Conservation (phyloP, 31 red algal species). For the Asparagopsis taxiformis region DNA sequence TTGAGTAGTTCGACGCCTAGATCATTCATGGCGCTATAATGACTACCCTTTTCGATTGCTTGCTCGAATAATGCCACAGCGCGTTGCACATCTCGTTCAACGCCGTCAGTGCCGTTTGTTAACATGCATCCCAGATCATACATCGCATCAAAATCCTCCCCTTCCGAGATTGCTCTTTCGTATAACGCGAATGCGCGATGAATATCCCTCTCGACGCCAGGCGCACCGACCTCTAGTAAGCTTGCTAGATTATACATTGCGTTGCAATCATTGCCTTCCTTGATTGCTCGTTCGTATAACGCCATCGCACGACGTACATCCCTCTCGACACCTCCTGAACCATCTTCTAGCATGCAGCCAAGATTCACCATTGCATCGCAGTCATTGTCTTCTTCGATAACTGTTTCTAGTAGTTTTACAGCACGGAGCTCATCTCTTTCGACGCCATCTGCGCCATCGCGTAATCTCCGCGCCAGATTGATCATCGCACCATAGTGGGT, state of each 20-base stretch:
- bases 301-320: too few species aligned
- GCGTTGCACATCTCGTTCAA: too few species aligned
- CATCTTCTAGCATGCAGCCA: not conserved
- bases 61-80: too few species aligned
- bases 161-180: not conserved
- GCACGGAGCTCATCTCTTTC: not conserved
- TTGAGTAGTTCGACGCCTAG: too few species aligned
- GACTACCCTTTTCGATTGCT: too few species aligned
- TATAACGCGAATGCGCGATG: not conserved
- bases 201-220: not conserved
- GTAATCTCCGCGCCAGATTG: conserved; percentile 5
- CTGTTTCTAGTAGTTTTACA: not conserved
- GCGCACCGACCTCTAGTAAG: not conserved
- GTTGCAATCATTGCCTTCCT: not conserved
- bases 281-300: too few species aligned
- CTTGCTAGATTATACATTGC: conserved; percentile 17
- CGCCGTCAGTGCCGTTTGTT: too few species aligned
- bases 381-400: conserved; percentile 1
- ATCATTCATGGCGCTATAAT: too few species aligned
- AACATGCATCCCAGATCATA: too few species aligned
- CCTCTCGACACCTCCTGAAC: too few species aligned
- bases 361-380: not conserved
- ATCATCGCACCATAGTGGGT: not conserved
- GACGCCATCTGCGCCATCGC: conserved; percentile 3
- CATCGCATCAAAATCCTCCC: not conserved